phyloP scores from a whole-genome alignment of 2,329 filamentous ascomycete species.

The Fusarium miscanthi region DNA sequence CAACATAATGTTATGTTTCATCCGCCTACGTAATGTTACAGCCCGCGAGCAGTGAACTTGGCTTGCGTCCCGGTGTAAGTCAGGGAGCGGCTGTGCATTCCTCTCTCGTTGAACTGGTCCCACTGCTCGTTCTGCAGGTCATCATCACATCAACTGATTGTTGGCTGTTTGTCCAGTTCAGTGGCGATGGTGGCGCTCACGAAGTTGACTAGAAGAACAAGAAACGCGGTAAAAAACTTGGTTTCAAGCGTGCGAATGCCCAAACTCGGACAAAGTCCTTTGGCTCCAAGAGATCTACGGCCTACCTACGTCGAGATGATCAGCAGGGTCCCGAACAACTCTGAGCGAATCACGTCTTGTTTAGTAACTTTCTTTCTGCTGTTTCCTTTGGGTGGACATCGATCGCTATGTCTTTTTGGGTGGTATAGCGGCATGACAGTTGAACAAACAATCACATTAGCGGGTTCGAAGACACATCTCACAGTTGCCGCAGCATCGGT shows the following conservation, averaged over 20 bases:
- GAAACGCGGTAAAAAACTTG: slow-evolving; percentile 30
- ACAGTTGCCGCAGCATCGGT: slow-evolving; percentile 17
- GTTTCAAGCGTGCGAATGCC: slow-evolving; percentile 13
- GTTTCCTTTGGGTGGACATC: slow-evolving; percentile 5
- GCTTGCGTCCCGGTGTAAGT: not conserved
- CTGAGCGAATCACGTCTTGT: slow-evolving; percentile 24
- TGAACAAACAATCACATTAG: slow-evolving; percentile 8
- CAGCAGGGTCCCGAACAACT: slow-evolving; percentile 35
- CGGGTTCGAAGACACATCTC: slow-evolving; percentile 8
- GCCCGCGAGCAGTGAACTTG: not conserved
- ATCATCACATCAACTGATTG: slow-evolving; percentile 19
- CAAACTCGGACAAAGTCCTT: slow-evolving; percentile 22
- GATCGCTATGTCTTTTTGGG: slow-evolving; percentile 19
- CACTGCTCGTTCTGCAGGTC: slow-evolving; percentile 17
- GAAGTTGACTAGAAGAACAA: slow-evolving; percentile 9
- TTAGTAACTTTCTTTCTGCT: slow-evolving; percentile 1
- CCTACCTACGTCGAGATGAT: slow-evolving; percentile 32
- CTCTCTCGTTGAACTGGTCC: slow-evolving; percentile 25
- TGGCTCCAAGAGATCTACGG: slow-evolving; percentile 31
- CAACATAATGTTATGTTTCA: slow-evolving; percentile 1
- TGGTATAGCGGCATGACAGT: slow-evolving; percentile 22
- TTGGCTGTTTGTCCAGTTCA: not conserved
- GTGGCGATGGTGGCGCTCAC: slow-evolving; percentile 32
- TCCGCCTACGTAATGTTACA: slow-evolving; percentile 19
- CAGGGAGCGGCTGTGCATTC: slow-evolving; percentile 18